phyloP scores from a whole-genome alignment of 306 rosid species.

The Castanea sativa region DNA sequence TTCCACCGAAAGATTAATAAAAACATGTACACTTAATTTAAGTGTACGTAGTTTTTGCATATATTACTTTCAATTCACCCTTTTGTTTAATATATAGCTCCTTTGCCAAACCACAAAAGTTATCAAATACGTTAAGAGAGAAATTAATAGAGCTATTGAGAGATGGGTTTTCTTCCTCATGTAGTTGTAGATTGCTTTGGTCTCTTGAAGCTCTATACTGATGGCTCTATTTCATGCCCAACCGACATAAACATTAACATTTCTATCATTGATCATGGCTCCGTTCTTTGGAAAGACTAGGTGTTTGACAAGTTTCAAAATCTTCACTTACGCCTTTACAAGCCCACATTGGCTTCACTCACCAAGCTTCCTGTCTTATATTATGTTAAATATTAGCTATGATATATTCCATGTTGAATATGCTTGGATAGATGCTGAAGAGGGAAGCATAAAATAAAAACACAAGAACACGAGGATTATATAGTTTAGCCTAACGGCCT shows the following conservation, averaged over 20 bases:
- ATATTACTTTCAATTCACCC: too few species aligned
- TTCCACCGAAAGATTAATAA: too few species aligned
- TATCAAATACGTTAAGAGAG: neutral
- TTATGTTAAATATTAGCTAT: too few species aligned
- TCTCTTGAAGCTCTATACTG: slow-evolving; percentile 70
- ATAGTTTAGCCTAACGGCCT: too few species aligned
- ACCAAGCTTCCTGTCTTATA: slow-evolving; percentile 43
- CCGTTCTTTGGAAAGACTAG: slow-evolving; percentile 50
- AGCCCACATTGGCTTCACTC: slow-evolving; percentile 25
- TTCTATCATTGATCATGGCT: slow-evolving; percentile 33
- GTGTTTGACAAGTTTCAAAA: slow-evolving; percentile 38
- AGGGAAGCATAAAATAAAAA: too few species aligned
- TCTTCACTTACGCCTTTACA: slow-evolving; percentile 66
- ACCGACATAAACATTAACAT: slow-evolving; percentile 38
- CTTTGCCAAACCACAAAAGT: too few species aligned
- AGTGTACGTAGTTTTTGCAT: too few species aligned
- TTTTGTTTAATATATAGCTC: too few species aligned
- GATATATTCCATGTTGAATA: too few species aligned
- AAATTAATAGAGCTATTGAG: neutral
- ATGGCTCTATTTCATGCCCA: slow-evolving; percentile 61
- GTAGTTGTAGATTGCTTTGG: slow-evolving; percentile 88
- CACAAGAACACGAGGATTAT: too few species aligned
- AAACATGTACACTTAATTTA: too few species aligned
- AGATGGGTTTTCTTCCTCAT: slow-evolving; percentile 69
- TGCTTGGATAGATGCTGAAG: too few species aligned